Percentiles rank a stretch among this genome's conserved stretches.
These are phyloP conservation scores for Syzygium grande DNA, from an alignment of 345 rosid species.

Conservation along the genomic window DNA sequence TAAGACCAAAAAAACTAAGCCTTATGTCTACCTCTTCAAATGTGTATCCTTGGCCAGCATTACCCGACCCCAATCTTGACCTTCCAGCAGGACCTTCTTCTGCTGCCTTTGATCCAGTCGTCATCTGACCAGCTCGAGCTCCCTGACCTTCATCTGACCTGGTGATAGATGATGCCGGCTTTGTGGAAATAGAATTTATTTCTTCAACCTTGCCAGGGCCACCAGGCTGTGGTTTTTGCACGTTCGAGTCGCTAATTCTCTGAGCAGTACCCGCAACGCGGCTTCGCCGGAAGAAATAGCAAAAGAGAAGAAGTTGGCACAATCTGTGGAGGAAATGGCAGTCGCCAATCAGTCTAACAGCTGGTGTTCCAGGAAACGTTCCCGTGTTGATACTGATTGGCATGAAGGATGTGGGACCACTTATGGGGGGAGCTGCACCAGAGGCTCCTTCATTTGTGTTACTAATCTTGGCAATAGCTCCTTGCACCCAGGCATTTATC, in stretches of 20 bases:
- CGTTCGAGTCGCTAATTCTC: constrained; percentile 57
- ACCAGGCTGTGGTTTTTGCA: constrained; percentile 70
- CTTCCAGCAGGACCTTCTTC: constrained; percentile 79
- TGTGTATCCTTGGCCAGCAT: constrained; percentile 99
- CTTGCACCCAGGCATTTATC: constrained; percentile 99
- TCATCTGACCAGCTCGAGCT: constrained; percentile 49
- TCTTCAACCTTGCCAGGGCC: constrained; percentile 75
- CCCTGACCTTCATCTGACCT: constrained; percentile 72
- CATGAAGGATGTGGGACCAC: constrained; percentile 80
- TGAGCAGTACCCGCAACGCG: constrained; percentile 41
- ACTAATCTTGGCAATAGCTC: constrained; percentile 96
- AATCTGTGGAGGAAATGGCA: constrained; percentile 98
- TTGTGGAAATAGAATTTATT: constrained; percentile 47
- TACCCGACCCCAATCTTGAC: constrained; percentile 80
- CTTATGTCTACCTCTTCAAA: constrained; percentile 73
- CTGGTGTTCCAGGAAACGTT: constrained; percentile 99
- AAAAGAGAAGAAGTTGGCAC: constrained; percentile 93
- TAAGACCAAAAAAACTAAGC: neutral
- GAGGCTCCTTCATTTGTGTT: constrained; percentile 70
- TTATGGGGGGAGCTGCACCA: constrained; percentile 57
- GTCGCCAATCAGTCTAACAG: constrained; percentile 98
- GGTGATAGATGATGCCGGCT: constrained; percentile 47
- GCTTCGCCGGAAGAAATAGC: constrained; percentile 75
- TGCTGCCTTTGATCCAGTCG: constrained; percentile 66
- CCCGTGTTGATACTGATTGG: constrained; percentile 99